Conservation (phyloP, 176 grass and related monocot species). For the Paspalum notatum region DNA sequence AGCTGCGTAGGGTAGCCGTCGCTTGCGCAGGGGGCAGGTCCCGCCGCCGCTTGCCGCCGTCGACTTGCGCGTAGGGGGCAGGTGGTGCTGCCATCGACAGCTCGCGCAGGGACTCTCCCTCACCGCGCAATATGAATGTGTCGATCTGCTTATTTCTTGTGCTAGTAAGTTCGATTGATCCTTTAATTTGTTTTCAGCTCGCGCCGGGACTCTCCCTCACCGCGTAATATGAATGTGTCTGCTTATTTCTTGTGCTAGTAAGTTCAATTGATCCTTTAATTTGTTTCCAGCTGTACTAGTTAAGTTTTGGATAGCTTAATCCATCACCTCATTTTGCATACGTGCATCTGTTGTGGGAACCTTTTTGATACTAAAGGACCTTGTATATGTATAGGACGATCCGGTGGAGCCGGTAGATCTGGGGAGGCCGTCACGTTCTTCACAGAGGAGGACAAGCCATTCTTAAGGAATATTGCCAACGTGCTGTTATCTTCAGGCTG, state of each 20-base stretch:
- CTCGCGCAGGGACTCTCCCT: too few relatives aligned
- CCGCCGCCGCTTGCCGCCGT: too few relatives aligned
- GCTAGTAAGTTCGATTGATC: not conserved
- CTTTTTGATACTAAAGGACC: not conserved
- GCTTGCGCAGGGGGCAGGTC: too few relatives aligned
- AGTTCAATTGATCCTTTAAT: not conserved
- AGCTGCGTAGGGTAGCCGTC: too few relatives aligned
- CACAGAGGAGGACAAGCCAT: slow-evolving; percentile 95
- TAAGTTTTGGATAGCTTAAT: not conserved
- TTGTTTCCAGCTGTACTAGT: not conserved
- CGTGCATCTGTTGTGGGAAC: not conserved
- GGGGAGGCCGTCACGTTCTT: slow-evolving; percentile 89
- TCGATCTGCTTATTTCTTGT: not conserved
- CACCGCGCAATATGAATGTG: slow-evolving; percentile 5
- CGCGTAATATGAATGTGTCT: not conserved
- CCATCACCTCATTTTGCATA: not conserved
- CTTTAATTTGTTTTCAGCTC: not conserved
- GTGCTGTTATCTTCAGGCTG: slow-evolving; percentile 80
- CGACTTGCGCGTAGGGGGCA: too few relatives aligned
- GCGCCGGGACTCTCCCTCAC: too few relatives aligned
- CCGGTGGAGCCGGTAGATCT: slow-evolving; percentile 80
- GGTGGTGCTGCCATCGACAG: too few relatives aligned
- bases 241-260: not conserved
- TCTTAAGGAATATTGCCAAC: slow-evolving; percentile 86
- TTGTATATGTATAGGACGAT: slow-evolving; percentile 59